phyloP scores from a whole-genome alignment of 2,329 filamentous ascomycete species.

The Fusarium sp. region DNA sequence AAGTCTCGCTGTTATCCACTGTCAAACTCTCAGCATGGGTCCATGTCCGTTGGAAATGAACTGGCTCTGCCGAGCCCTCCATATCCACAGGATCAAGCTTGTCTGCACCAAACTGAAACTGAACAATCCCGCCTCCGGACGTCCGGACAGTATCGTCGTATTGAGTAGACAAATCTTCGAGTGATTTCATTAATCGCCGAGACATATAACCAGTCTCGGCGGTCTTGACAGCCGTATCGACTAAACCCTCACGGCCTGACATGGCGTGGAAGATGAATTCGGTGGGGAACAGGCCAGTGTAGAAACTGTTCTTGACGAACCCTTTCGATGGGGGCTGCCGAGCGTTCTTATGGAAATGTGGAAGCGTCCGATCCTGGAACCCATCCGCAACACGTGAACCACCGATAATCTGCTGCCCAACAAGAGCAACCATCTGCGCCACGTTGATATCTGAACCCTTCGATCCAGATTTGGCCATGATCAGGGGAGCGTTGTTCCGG shows the following conservation, averaged over 20 bases:
- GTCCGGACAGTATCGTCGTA: conserved; percentile 97
- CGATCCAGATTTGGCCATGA: conserved; percentile 97
- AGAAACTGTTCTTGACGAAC: conserved; percentile 98
- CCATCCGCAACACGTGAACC: conserved; percentile 93
- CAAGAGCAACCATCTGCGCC: conserved; percentile 97
- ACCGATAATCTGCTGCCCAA: conserved; percentile 97
- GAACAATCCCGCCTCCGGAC: conserved; percentile 86
- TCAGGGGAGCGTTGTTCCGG: conserved; percentile 88
- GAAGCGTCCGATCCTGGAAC: conserved; percentile 93
- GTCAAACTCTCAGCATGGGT: conserved; percentile 81
- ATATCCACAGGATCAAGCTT: conserved; percentile 96
- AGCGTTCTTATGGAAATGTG: conserved; percentile 94
- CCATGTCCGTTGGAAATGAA: conserved; percentile 92
- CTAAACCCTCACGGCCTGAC: conserved; percentile 96
- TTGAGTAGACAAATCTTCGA: conserved; percentile 92
- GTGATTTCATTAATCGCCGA: conserved; percentile 94
- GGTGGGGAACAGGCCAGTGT: conserved; percentile 86
- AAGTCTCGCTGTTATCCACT: conserved; percentile 79
- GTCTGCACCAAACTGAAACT: conserved; percentile 97
- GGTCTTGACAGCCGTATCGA: conserved; percentile 99
- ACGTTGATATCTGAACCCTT: conserved; percentile 99
- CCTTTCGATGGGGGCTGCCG: conserved; percentile 94
- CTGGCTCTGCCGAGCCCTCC: conserved; percentile 92
- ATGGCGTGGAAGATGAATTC: conserved; percentile 99
- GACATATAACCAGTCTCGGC: conserved; percentile 99